These are phyloP conservation scores for Geotrichum bryndzae DNA, from an alignment of 1,139 yeast species.

Conservation along the genomic window DNA sequence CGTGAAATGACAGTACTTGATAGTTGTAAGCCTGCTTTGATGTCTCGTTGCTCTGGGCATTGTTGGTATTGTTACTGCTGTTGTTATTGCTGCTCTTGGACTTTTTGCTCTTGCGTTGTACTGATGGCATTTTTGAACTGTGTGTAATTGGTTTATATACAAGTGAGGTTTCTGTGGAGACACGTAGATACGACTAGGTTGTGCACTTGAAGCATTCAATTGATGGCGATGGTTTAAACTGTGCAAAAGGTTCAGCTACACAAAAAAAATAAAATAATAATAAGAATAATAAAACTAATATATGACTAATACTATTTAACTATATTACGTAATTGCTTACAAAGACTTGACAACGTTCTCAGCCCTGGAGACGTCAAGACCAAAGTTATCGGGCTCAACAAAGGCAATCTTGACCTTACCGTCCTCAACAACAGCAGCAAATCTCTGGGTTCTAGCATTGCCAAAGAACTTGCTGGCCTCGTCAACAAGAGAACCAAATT, in stretches of 20 bases:
- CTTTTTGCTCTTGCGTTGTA: constrained; percentile 1
- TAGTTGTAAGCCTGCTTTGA: constrained; percentile 45
- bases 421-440: constrained; percentile 66
- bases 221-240: no score
- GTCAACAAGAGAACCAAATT: constrained; percentile 62
- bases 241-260: no score
- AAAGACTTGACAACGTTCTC: constrained; percentile 39
- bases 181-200: neutral
- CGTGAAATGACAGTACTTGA: constrained; percentile 78
- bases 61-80: constrained; percentile 10
- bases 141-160: no score
- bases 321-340: constrained; percentile 18
- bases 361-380: constrained; percentile 54
- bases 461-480: constrained; percentile 64
- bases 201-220: neutral
- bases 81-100: constrained; percentile 1
- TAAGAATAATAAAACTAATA: no score
- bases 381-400: constrained; percentile 76
- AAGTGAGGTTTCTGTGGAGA: no score
- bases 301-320: neutral
- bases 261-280: no score
- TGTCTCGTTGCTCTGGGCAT: constrained; percentile 15
- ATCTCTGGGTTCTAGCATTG: constrained; percentile 66
- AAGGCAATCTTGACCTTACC: constrained; percentile 62
- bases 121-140: constrained; percentile 1